Conservation (phyloP, 805 yeast species). For the Wickerhamomyces strasburgensis region DNA sequence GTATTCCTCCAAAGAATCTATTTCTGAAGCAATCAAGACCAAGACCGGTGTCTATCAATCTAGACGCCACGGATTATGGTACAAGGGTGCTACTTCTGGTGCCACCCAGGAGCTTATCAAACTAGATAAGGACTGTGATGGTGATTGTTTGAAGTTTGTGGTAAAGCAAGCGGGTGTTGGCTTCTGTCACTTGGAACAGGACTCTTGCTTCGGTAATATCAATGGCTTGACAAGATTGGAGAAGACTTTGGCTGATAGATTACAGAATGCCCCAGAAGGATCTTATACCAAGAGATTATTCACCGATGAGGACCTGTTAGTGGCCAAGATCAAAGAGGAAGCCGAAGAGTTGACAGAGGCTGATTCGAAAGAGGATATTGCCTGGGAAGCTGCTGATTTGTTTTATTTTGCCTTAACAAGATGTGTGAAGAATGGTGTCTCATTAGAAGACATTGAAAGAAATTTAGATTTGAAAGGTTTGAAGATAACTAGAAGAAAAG, state of each 20-base stretch:
- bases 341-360: constrained; percentile 96
- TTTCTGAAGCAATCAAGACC: constrained; percentile 74
- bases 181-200: constrained; percentile 83
- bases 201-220: constrained; percentile 76
- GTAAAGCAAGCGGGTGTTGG: constrained; percentile 86
- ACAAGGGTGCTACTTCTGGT: constrained; percentile 94
- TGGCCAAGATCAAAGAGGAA: constrained; percentile 91
- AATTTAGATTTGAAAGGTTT: constrained; percentile 78
- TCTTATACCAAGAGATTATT: constrained; percentile 92
- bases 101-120: constrained; percentile 75
- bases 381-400: constrained; percentile 98
- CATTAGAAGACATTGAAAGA: constrained; percentile 73
- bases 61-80: constrained; percentile 90
- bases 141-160: constrained; percentile 81
- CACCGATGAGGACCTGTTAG: constrained; percentile 65
- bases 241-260: constrained; percentile 56
- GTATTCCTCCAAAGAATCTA: constrained; percentile 80
- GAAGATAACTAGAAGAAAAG: constrained; percentile 88
- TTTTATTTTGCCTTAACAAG: constrained; percentile 71
- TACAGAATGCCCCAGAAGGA: constrained; percentile 73
- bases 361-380: constrained; percentile 54
- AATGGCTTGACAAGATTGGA: constrained; percentile 68
- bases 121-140: constrained; percentile 82
- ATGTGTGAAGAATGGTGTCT: constrained; percentile 72
- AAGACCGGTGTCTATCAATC: constrained; percentile 91